Base-by-base conservation (phyloP, 257 asterid species). In the Marsdenia floribunda region DNA sequence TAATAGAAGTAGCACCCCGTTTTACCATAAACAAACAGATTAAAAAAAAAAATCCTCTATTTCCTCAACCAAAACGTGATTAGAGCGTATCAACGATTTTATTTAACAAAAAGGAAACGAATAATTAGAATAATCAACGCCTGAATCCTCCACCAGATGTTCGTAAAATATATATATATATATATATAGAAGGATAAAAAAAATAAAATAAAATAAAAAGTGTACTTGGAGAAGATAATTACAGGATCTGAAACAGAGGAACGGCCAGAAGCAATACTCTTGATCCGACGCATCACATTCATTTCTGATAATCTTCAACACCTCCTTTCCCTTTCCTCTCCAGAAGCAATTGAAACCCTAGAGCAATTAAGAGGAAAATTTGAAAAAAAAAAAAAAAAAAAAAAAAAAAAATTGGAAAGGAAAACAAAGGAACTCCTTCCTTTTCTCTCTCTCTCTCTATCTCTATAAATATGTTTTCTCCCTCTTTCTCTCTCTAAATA, bases 251-350 rank as follows among this genome's bases (percentile, higher is more conserved):
- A 90, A 72, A 93, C 85, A 76, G 98, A 91, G 68, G 97, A 82
- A 57, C 97, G 95, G 49, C 97, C 97, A 3, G 97, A 92, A 82
- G 98, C 92, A 89, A 94, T 89, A 96, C 97, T 94, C 91, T 94
- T 94, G 73, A 94, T 89, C 83, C 97, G 86, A 59, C 97, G 97
- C 98, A 94, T 91, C 88, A 91, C 85, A 86, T 91, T 90, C 97
- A 91, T 94, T 22, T 82, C 79, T 18, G 77, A 60, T 19, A 44
- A 44, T 57, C 18, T 57, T n/a, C 52, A n/a, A 38, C 46, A 47
- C 46, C 59, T 15, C 53, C 21, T 64, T 26, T 72, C n/a, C 53
- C 19, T 64, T 38, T 12, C 64, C 42, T 50, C 63, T 44, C 61
- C 64, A 38, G 5, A 40, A 33, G 44, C 64, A 58, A 68, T 38